Base-by-base conservation (phyloP, 768 basidiomycete species). In the Cystofilobasidium macerans region DNA sequence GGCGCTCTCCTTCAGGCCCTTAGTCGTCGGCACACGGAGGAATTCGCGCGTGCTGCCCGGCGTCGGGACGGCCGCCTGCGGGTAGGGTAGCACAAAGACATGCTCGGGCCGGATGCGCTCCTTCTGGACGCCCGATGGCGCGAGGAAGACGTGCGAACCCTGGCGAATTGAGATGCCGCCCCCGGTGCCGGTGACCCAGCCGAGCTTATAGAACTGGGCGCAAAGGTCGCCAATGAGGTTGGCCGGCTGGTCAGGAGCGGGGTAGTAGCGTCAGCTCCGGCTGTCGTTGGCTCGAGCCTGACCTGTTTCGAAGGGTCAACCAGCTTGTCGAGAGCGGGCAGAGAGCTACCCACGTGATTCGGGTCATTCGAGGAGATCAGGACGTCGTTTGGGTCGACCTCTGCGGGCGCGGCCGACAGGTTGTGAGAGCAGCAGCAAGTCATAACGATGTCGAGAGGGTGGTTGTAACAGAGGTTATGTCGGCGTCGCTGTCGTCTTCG, bases 161-260 rank as follows among this genome's bases (percentile, higher is more conserved):
- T 79, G 75, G 24, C 86, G 82, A 68, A 89, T 89, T 68, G 70
- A 72, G 69, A 74, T 73, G 0, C 76, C 76, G 28, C 78, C 77
- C 8, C 89, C 89, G 2, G 90, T 92, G 20, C 90, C 64, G 36
- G 89, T 92, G 1, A 92, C 90, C 90, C 90, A 92, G 18, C 90
- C 90, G 26, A 92, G 81, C 48, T 77, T 81, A 77, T 92, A 92
- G 76, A 93, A 92, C 8, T 84, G 82, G 51, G 82, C 79, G 75
- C 90, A 93, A 1, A 93, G 80, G 72, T 88, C 87, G 36, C 87
- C 87, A 61, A 92, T 92, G 69, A 92, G 80, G 75, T 89, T 91
- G n/a, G 90, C 90, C 24, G 90, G 89, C 74, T 77, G 67, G 8
- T 30, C 12, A 8, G 9, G n/a, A 42, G 42, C 18, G 9, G 38